phyloP scores from a whole-genome alignment of 495 filamentous ascomycete species.

The Penicillium nucicola region DNA sequence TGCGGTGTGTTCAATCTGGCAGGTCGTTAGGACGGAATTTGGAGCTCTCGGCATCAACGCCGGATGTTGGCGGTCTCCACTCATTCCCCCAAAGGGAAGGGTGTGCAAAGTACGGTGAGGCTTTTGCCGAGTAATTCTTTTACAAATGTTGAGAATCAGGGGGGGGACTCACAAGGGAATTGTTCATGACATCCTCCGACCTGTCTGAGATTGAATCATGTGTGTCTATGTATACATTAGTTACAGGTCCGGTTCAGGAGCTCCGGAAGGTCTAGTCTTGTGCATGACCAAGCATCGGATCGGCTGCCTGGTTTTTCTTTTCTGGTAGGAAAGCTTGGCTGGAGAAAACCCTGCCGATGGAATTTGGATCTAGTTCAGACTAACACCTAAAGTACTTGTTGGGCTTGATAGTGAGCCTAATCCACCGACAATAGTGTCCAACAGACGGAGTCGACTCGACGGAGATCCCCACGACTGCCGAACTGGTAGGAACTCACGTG shows the following conservation, averaged over 20 bases:
- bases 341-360: no score
- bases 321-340: slow-evolving; percentile 1
- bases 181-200: no score
- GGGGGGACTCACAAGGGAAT: no score
- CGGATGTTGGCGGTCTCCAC: slow-evolving; percentile 20
- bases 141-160: not conserved
- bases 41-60: slow-evolving; percentile 17
- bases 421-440: no score
- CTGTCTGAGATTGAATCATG: no score
- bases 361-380: not conserved
- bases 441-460: slow-evolving; percentile 6
- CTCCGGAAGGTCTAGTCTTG: no score
- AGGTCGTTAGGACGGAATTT: slow-evolving; percentile 4
- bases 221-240: no score
- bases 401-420: slow-evolving; percentile 2
- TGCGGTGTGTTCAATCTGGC: slow-evolving; percentile 18
- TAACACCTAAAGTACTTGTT: not conserved
- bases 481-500: slow-evolving; percentile 4
- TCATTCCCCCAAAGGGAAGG: slow-evolving; percentile 9
- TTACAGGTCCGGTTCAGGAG: no score
- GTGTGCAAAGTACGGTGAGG: slow-evolving; percentile 27
- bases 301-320: not conserved
- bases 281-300: not conserved
- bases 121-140: slow-evolving; percentile 10
- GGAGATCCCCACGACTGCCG: slow-evolving; percentile 11